Evolutionary conservation across 2,329 filamentous ascomycete species (phyloP), one percentile per base, ranked within the genome.

Genomic region (Penicillium capsulatum): DNA sequence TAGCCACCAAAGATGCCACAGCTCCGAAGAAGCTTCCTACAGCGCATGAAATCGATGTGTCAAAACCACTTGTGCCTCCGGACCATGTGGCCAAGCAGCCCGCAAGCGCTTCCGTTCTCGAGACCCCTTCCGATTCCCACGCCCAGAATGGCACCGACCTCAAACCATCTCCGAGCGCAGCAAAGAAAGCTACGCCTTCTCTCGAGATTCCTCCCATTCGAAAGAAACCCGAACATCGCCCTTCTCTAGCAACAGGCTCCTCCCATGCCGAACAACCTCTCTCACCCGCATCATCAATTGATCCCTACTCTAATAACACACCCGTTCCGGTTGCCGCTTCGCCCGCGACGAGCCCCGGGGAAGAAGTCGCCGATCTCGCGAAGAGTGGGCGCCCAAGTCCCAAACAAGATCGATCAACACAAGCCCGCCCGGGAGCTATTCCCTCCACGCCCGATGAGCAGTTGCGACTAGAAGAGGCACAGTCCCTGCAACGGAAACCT

Each of bases 311-410:
- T 30, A 81, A 81, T 38, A 80, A 83, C 15, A 92, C 86, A 0
- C 84, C 86, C 2, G 77, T 75, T 24, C 74, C 81, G 27, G 76
- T 81, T 44, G 77, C 83, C 47, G 76, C 74, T 5, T 89, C 85
- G 1, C 79, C 84, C 1, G 81, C 84, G 50, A 89, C 85, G 2
- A 89, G 84, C 52, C 81, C 84, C 1, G 84, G 84, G 38, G 77
- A 83, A 38, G 83, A 88, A 36, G 47, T 47, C 17, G 44, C 42
- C 7, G 55, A 58, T 70, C 49, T 61, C 68, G 42, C 58, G 70
- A 30, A 69, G 66, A 48, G 74, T 72, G 49, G 70, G 67, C 22
- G 62, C 13, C 44, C 41, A 14, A 58, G 47, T 17, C 47, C 55
- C 7, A 58, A 56, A 22, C 47, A 51, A 43, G 53, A 53, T 16